Evolutionary conservation across 768 basidiomycete species (phyloP).

Genomic region (Paxillus involutus): DNA sequence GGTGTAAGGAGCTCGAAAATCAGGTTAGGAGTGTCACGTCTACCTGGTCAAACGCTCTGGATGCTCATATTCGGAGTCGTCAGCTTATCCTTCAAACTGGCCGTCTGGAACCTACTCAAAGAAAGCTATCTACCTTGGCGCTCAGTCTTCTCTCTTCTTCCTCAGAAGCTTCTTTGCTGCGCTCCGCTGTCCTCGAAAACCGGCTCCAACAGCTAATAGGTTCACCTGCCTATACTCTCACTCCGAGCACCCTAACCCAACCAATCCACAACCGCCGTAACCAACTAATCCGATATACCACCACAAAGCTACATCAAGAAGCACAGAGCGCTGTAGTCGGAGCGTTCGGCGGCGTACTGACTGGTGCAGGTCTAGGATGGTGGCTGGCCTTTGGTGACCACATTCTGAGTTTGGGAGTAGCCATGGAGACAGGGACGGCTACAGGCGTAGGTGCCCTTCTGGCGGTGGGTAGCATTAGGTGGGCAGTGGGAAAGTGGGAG

Average conservation of each 20-base stretch:
- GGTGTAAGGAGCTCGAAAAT: constrained; percentile 50
- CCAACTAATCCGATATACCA: constrained; percentile 57
- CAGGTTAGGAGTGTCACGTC: constrained; percentile 35
- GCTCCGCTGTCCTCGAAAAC: constrained; percentile 61
- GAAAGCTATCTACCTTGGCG: constrained; percentile 40
- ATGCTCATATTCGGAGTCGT: not conserved
- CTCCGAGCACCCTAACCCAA: constrained; percentile 43
- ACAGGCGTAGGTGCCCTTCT: constrained; percentile 58
- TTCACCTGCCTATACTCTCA: constrained; percentile 46
- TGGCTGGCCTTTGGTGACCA: constrained; percentile 43
- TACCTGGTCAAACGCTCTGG: not conserved
- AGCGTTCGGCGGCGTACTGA: constrained; percentile 46
- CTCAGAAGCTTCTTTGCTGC: constrained; percentile 25
- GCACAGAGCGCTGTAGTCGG: constrained; percentile 59
- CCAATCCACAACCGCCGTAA: constrained; percentile 52
- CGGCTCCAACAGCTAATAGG: constrained; percentile 50
- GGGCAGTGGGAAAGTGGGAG: constrained; percentile 70
- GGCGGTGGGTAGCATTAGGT: constrained; percentile 50
- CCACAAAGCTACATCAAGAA: constrained; percentile 57
- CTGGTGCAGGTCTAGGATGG: constrained; percentile 59
- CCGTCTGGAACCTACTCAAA: constrained; percentile 49
- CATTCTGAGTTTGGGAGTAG: constrained; percentile 33
- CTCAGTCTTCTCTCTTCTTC: constrained; percentile 38
- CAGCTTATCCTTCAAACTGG: constrained; percentile 71
- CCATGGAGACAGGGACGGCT: constrained; percentile 56